phyloP scores from a whole-genome alignment of 164 flowering plant genomes.

The Dillenia suffruticosa region DNA sequence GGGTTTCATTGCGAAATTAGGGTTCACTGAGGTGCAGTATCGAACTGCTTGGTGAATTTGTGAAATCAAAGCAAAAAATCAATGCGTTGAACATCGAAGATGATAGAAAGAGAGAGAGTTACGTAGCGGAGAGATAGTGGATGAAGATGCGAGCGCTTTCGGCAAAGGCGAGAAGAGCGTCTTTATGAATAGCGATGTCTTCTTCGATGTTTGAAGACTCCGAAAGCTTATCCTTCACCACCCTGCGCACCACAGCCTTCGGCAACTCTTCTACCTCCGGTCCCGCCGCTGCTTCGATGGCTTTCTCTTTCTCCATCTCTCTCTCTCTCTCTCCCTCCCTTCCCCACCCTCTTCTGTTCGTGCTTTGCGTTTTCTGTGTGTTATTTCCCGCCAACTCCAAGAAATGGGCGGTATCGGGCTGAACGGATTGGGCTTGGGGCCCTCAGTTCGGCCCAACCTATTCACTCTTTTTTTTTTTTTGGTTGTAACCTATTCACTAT shows the following conservation, averaged over 20 bases:
- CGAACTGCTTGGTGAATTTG: too few relatives aligned
- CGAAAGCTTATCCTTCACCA: conserved; percentile 56
- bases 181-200: conserved; percentile 39
- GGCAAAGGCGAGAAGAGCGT: conserved; percentile 51
- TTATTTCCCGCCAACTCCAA: too few relatives aligned
- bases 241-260: conserved; percentile 51
- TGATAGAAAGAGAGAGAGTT: conserved; percentile 2
- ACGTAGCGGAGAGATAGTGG: conserved; percentile 76
- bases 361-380: too few relatives aligned
- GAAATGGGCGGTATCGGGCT: too few relatives aligned
- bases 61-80: background rate
- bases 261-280: conserved; percentile 56
- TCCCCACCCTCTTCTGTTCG: rapidly evolving
- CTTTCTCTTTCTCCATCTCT: conserved; percentile 20
- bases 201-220: conserved; percentile 27
- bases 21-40: too few relatives aligned
- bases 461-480: too few relatives aligned
- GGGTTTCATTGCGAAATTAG: too few relatives aligned
- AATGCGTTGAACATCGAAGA: background rate
- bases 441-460: too few relatives aligned
- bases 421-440: too few relatives aligned
- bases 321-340: too few relatives aligned
- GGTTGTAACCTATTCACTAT: too few relatives aligned
- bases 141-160: conserved; percentile 70
- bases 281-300: conserved; percentile 4